phyloP scores from a whole-genome alignment of 148 eudicot species.

The Polygonum aviculare region DNA sequence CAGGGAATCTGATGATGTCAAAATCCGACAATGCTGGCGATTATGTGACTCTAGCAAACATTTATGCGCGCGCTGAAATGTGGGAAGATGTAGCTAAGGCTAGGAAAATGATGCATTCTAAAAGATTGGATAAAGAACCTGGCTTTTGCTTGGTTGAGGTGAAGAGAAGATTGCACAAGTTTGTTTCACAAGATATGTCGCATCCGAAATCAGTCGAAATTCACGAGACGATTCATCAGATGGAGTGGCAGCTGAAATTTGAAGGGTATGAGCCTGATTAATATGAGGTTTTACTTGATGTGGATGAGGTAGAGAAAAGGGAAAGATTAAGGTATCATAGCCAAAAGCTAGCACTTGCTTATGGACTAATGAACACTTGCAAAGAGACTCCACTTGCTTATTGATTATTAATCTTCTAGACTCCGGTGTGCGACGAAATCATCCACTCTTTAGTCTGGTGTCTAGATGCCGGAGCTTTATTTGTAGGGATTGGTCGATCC shows the following conservation, averaged over 20 bases:
- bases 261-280: constrained; percentile 52
- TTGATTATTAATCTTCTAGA: too few species aligned
- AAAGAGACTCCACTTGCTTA: constrained; percentile 26
- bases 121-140: constrained; percentile 27
- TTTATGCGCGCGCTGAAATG: constrained; percentile 41
- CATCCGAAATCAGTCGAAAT: constrained; percentile 28
- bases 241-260: constrained; percentile 70
- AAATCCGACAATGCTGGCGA: constrained; percentile 31
- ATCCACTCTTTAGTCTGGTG: too few species aligned
- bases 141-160: constrained; percentile 48
- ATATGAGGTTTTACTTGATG: constrained; percentile 36
- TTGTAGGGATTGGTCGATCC: too few species aligned
- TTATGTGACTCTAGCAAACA: constrained; percentile 38
- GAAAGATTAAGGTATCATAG: constrained; percentile 46
- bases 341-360: constrained; percentile 62
- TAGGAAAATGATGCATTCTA: constrained; percentile 26
- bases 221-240: constrained; percentile 52
- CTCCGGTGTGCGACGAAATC: too few species aligned
- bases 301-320: constrained; percentile 46
- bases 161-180: constrained; percentile 31
- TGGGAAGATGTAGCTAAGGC: constrained; percentile 35
- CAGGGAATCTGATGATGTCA: constrained; percentile 23
- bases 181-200: constrained; percentile 41
- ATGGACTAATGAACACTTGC: constrained; percentile 37
- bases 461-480: too few species aligned